Percentiles rank a stretch among this genome's conserved stretches.
These are phyloP conservation scores for Floccularia luteovirens DNA, from an alignment of 768 basidiomycete species.

Conservation along the genomic window DNA sequence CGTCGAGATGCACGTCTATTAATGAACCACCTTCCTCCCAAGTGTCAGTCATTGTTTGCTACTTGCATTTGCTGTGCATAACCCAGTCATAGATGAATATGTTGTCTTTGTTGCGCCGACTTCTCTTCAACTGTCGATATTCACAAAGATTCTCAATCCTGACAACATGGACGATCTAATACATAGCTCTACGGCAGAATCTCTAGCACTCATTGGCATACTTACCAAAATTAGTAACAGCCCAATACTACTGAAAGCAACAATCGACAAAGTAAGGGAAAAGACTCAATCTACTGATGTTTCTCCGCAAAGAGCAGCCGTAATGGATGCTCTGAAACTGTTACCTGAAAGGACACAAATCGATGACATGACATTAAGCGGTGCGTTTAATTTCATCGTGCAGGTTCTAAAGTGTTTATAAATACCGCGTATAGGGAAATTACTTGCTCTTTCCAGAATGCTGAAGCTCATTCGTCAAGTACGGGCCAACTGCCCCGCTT, in stretches of 20 bases:
- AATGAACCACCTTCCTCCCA: slow-evolving; percentile 82
- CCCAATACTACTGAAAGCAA: slow-evolving; percentile 80
- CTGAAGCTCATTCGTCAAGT: slow-evolving; percentile 57
- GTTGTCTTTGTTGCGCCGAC: slow-evolving; percentile 96
- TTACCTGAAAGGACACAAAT: slow-evolving; percentile 53
- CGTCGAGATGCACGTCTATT: slow-evolving; percentile 82
- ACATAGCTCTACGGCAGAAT: slow-evolving; percentile 65
- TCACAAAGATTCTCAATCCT: slow-evolving; percentile 65
- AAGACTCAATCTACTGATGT: slow-evolving; percentile 21
- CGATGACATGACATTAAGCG: slow-evolving; percentile 75
- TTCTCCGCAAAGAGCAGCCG: slow-evolving; percentile 34
- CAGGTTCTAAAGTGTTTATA: neutral
- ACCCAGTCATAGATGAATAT: slow-evolving; percentile 70
- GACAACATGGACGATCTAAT: slow-evolving; percentile 63
- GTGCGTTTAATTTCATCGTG: slow-evolving; percentile 30
- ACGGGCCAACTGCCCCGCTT: slow-evolving; percentile 2
- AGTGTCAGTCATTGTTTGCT: slow-evolving; percentile 45
- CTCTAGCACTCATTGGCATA: slow-evolving; percentile 70
- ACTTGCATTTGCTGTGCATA: neutral
- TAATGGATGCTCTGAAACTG: slow-evolving; percentile 54
- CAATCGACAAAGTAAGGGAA: slow-evolving; percentile 51
- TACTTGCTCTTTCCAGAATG: slow-evolving; percentile 58
- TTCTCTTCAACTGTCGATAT: slow-evolving; percentile 72
- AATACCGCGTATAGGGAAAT: slow-evolving; percentile 51
- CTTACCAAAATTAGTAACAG: slow-evolving; percentile 92